Evolutionary conservation across 2,329 filamentous ascomycete genomes (phyloP).

Genomic region (Stachybotrys elegans): DNA sequence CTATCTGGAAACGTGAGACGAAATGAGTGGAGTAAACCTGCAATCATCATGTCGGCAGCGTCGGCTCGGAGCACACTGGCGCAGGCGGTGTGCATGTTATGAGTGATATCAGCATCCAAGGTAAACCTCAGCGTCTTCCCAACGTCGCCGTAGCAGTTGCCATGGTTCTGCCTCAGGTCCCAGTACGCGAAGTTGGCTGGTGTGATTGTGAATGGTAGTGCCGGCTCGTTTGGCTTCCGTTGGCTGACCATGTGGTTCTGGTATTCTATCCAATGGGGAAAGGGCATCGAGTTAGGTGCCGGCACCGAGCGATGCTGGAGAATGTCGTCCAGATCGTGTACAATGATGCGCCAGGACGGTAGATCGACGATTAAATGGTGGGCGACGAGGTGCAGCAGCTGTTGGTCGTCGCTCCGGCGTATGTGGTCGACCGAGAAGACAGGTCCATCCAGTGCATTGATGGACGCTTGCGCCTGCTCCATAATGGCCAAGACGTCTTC

Average conservation of each 20-base stretch:
- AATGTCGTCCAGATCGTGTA: constrained; percentile 45
- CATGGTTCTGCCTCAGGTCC: constrained; percentile 32
- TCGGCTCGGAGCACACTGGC: constrained; percentile 46
- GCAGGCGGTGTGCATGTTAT: constrained; percentile 35
- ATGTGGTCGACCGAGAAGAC: constrained; percentile 46
- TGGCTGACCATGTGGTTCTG: constrained; percentile 33
- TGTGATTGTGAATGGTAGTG: constrained; percentile 33
- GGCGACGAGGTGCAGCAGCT: constrained; percentile 43
- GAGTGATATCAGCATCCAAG: constrained; percentile 35
- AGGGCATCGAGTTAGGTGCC: constrained; percentile 40
- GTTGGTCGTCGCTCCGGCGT: constrained; percentile 36
- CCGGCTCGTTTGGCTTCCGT: constrained; percentile 16
- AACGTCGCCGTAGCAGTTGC: constrained; percentile 42
- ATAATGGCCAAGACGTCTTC: constrained; percentile 36
- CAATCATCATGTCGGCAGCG: constrained; percentile 47
- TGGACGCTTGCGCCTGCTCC: constrained; percentile 33
- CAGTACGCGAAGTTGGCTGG: constrained; percentile 41
- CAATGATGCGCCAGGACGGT: constrained; percentile 45
- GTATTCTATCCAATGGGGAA: constrained; percentile 44
- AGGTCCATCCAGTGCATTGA: constrained; percentile 45
- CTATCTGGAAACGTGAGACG: constrained; percentile 49
- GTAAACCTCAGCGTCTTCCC: constrained; percentile 36
- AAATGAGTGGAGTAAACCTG: constrained; percentile 51
- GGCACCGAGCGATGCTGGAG: constrained; percentile 37
- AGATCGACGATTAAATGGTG: constrained; percentile 49